Conservation (phyloP, 2,329 filamentous ascomycete species). For the Ilyonectria robusta region DNA sequence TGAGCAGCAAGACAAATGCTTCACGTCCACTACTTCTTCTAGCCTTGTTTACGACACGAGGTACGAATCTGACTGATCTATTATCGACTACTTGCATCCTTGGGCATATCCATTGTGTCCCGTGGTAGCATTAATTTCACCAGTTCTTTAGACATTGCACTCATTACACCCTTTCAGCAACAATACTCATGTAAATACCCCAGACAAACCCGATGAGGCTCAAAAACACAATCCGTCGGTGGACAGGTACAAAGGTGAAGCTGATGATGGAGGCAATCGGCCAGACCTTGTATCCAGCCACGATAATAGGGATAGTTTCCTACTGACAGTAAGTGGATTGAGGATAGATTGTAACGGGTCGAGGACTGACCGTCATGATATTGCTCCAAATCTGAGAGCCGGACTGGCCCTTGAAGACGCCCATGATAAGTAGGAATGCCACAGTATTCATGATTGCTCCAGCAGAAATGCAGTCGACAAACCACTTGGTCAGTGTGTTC, state of each 20-base stretch:
- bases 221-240: slow-evolving; percentile 64
- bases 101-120: not conserved
- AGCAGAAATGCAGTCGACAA: slow-evolving; percentile 64
- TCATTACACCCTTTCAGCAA: slow-evolving; percentile 58
- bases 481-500: slow-evolving; percentile 64
- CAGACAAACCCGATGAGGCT: slow-evolving; percentile 64
- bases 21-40: too few species aligned
- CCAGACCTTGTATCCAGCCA: slow-evolving; percentile 67
- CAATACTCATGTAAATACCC: slow-evolving; percentile 67
- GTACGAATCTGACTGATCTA: too few species aligned
- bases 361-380: slow-evolving; percentile 51
- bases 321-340: slow-evolving; percentile 32
- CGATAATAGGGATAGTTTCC: slow-evolving; percentile 64
- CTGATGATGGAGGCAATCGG: slow-evolving; percentile 66
- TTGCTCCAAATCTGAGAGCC: slow-evolving; percentile 55
- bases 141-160: not conserved
- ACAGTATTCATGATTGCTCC: slow-evolving; percentile 63
- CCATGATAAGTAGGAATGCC: slow-evolving; percentile 64
- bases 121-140: not conserved
- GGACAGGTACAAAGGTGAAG: slow-evolving; percentile 65
- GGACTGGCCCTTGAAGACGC: slow-evolving; percentile 59
- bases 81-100: not conserved
- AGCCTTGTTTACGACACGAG: too few species aligned
- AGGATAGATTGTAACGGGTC: not conserved
- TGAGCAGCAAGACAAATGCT: too few species aligned